phyloP scores from a whole-genome alignment of 2,329 filamentous ascomycete genomes.

The Fusarium sp. region DNA sequence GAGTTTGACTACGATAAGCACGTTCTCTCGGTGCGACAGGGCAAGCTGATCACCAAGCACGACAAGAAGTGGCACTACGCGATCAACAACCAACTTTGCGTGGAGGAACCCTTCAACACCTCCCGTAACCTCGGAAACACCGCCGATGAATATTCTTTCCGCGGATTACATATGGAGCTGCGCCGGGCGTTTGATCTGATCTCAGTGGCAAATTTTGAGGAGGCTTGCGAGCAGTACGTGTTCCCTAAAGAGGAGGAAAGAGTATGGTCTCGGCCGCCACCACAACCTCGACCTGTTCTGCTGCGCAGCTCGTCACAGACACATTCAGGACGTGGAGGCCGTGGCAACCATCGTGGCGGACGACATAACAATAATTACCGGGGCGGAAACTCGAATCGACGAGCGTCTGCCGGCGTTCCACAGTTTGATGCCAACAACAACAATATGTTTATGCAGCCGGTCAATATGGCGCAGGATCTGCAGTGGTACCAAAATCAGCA shows the following conservation, averaged over 20 bases:
- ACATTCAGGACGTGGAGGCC: conserved; percentile 64
- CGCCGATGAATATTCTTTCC: conserved; percentile 94
- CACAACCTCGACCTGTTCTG: conserved; percentile 69
- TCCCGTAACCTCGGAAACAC: conserved; percentile 94
- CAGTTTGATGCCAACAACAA: conserved; percentile 63
- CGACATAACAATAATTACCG: conserved; percentile 63
- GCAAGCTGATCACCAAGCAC: conserved; percentile 82
- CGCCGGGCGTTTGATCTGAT: conserved; percentile 89
- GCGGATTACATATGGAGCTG: conserved; percentile 90
- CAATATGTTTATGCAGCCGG: conserved; percentile 60
- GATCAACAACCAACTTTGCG: conserved; percentile 87
- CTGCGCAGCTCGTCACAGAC: conserved; percentile 74
- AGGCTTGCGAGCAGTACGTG: conserved; percentile 89
- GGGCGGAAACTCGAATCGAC: conserved; percentile 63
- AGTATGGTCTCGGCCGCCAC: conserved; percentile 70
- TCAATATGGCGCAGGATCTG: conserved; percentile 64
- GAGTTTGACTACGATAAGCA: conserved; percentile 91
- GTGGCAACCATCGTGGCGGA: conserved; percentile 64
- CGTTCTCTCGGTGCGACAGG: conserved; percentile 88
- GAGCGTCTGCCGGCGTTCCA: conserved; percentile 67
- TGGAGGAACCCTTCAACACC: conserved; percentile 97
- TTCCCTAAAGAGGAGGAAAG: conserved; percentile 87
- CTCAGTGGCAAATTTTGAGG: conserved; percentile 81
- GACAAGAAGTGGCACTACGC: conserved; percentile 91
- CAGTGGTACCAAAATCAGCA: conserved; percentile 64